phyloP scores from a whole-genome alignment of 2,329 filamentous ascomycete species.

The Sclerotinia borealis region DNA sequence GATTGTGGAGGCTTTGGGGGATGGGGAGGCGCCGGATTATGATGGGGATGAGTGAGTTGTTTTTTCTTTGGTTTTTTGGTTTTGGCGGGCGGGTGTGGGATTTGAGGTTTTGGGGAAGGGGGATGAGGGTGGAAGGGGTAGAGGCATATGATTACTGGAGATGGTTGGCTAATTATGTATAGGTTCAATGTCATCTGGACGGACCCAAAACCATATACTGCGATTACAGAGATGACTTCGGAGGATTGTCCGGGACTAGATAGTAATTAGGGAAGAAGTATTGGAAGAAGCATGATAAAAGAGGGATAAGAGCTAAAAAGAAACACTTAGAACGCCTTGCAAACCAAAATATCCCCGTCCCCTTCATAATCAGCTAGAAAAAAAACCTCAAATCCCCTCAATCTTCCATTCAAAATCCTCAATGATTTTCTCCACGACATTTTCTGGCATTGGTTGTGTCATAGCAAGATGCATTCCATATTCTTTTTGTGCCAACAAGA shows the following conservation, averaged over 20 bases:
- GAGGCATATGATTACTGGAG: too few species aligned
- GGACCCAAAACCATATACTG: conserved; percentile 43
- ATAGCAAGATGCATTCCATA: neutral
- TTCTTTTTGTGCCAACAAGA: neutral
- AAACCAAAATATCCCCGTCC: too few species aligned
- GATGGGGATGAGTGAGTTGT: conserved; percentile 39
- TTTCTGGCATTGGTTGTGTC: neutral
- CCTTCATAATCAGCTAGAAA: too few species aligned
- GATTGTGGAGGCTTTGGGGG: conserved; percentile 47
- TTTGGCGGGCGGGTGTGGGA: neutral
- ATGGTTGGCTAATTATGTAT: neutral
- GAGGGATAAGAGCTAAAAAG: too few species aligned
- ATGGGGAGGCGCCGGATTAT: conserved; percentile 43
- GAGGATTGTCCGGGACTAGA: conserved; percentile 52
- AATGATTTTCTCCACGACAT: neutral
- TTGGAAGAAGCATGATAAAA: too few species aligned
- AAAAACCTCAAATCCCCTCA: too few species aligned
- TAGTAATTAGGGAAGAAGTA: too few species aligned
- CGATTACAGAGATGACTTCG: conserved; percentile 40
- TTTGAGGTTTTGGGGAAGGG: too few species aligned
- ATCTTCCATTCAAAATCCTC: too few species aligned
- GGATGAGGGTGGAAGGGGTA: too few species aligned
- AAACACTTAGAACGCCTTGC: too few species aligned
- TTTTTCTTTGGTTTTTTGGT: neutral
- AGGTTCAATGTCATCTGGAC: conserved; percentile 54